Percentiles rank a stretch among this genome's conserved stretches.
Evolutionary conservation across 2,329 filamentous ascomycete genomes (phyloP).

Genomic region (Fusarium nelsonii): DNA sequence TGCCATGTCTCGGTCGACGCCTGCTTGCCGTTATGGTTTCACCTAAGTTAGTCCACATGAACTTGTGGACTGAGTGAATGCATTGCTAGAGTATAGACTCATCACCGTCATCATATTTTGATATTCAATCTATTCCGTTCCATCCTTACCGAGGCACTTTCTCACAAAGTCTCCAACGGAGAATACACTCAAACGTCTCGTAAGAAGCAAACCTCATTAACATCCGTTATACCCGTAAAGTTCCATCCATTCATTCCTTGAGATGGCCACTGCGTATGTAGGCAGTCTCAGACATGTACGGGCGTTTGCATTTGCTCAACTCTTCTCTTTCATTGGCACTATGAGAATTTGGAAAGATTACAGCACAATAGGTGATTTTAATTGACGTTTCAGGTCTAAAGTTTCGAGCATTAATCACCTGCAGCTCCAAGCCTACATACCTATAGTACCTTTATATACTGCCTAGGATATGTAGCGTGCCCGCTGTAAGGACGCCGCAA

Average conservation of each 20-base stretch:
- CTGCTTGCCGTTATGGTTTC: conserved; percentile 37
- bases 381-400: conserved; percentile 14
- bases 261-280: not conserved
- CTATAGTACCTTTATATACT: too few relatives aligned
- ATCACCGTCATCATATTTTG: not conserved
- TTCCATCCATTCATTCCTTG: not conserved
- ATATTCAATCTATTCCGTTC: not conserved
- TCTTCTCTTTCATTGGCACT: not conserved
- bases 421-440: not conserved
- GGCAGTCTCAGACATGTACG: not conserved
- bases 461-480: not conserved
- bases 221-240: not conserved
- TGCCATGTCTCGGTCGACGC: conserved; percentile 36
- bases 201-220: not conserved
- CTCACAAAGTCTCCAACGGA: not conserved
- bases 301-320: conserved; percentile 6
- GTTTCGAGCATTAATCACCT: not conserved
- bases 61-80: not conserved
- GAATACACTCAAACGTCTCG: not conserved
- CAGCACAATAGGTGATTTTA: not conserved
- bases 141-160: not conserved
- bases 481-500: not conserved
- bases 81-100: not conserved
- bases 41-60: conserved; percentile 2
- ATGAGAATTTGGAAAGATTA: not conserved